phyloP scores from a whole-genome alignment of 2,329 filamentous ascomycete species.

The Simplicillium aogashimaense region DNA sequence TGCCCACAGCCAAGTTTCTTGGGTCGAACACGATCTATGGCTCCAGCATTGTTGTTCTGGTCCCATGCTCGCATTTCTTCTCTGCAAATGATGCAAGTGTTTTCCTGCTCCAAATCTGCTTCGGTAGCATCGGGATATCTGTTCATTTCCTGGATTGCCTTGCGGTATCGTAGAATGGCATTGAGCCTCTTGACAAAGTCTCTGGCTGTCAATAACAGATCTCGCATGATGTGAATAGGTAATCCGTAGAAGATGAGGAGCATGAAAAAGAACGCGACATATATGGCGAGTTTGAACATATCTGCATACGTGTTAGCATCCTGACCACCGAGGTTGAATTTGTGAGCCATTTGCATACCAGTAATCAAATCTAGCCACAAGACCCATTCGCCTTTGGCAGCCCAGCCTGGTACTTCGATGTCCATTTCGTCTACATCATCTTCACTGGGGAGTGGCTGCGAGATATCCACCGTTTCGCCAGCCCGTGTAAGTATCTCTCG shows the following conservation, averaged over 20 bases:
- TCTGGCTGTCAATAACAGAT: conserved; percentile 86
- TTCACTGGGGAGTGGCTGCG: conserved; percentile 48
- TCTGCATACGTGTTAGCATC: conserved; percentile 39
- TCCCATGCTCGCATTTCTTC: conserved; percentile 89
- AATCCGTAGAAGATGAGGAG: conserved; percentile 89
- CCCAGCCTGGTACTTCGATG: conserved; percentile 91
- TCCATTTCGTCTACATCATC: conserved; percentile 87
- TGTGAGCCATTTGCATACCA: conserved; percentile 37
- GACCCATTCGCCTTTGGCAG: conserved; percentile 87
- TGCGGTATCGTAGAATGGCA: conserved; percentile 81
- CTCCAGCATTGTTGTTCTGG: conserved; percentile 44
- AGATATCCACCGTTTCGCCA: conserved; percentile 38
- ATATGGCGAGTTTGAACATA: conserved; percentile 82
- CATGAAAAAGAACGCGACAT: conserved; percentile 86
- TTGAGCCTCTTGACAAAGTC: conserved; percentile 86
- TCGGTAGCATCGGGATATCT: conserved; percentile 82
- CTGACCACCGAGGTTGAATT: neutral
- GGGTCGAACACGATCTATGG: conserved; percentile 74
- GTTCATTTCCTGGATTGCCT: conserved; percentile 91
- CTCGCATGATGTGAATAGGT: conserved; percentile 92
- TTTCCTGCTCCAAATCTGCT: conserved; percentile 75
- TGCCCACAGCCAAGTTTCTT: conserved; percentile 97
- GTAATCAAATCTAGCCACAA: conserved; percentile 79
- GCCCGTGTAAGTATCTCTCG: conserved; percentile 38
- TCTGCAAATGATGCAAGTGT: conserved; percentile 94